Percentiles rank a stretch among this genome's conserved stretches.
Evolutionary conservation across 345 rosid species (phyloP).

Genomic region (Mallotus nudiflorus): DNA sequence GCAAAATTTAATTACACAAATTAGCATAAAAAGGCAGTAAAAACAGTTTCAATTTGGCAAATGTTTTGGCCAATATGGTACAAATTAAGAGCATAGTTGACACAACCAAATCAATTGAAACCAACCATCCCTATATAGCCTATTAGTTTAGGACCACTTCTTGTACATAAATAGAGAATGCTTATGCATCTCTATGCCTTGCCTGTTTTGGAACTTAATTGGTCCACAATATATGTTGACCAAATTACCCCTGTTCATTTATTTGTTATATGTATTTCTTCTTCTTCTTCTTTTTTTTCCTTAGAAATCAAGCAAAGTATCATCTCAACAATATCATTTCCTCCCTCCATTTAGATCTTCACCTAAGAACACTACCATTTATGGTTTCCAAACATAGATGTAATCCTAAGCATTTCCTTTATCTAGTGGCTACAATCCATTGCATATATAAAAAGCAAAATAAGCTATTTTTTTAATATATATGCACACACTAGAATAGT

Average conservation of each 20-base stretch:
- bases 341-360: not conserved
- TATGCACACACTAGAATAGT: too few relatives aligned
- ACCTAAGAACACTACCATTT: constrained; percentile 6
- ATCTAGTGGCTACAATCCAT: too few relatives aligned
- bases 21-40: too few relatives aligned
- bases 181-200: not conserved
- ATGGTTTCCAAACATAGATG: not conserved
- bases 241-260: constrained; percentile 9
- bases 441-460: too few relatives aligned
- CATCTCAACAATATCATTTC: not conserved
- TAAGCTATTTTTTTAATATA: too few relatives aligned
- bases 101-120: not conserved
- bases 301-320: not conserved
- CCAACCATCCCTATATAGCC: not conserved
- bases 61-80: constrained; percentile 5
- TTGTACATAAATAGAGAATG: not conserved
- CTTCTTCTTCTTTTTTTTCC: not conserved
- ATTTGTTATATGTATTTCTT: too few relatives aligned
- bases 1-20: too few relatives aligned
- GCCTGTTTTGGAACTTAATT: constrained; percentile 7
- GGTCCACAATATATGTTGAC: constrained; percentile 1
- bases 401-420: constrained; percentile 1
- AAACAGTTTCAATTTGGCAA: not conserved
- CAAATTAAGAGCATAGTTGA: not conserved
- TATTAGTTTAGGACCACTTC: not conserved